phyloP scores from a whole-genome alignment of 257 asterid genomes.

The Coffea eugenioides region DNA sequence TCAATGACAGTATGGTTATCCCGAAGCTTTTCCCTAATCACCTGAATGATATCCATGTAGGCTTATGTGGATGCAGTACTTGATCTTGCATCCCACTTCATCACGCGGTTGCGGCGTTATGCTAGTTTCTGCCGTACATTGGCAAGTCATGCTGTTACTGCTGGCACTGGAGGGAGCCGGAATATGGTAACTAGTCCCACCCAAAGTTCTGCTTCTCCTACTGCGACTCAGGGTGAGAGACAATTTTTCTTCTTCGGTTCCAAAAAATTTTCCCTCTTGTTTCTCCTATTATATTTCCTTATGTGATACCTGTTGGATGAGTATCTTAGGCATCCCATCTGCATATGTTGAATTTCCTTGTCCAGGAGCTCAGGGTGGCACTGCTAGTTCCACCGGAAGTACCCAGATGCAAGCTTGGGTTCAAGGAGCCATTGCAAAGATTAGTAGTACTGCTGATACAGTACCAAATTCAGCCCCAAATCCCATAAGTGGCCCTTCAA shows the following conservation, averaged over 20 bases:
- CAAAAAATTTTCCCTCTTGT: background rate
- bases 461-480: conserved; percentile 81
- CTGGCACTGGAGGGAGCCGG: conserved; percentile 97
- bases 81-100: conserved; percentile 97
- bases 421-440: conserved; percentile 98
- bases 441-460: conserved; percentile 78
- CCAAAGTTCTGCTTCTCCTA: conserved; percentile 72
- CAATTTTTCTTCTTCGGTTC: background rate
- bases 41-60: conserved; percentile 37
- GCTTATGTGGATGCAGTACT: conserved; percentile 98
- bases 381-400: conserved; percentile 84
- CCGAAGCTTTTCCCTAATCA: conserved; percentile 19
- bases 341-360: conserved; percentile 8
- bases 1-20: background rate
- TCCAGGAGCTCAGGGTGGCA: conserved; percentile 71
- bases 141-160: conserved; percentile 93
- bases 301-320: background rate
- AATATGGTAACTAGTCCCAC: conserved; percentile 83
- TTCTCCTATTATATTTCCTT: background rate
- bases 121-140: conserved; percentile 99
- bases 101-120: conserved; percentile 95
- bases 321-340: background rate
- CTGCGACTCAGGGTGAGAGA: conserved; percentile 70
- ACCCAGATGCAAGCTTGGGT: conserved; percentile 98
- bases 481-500: conserved; percentile 81